Conservation (phyloP, 139 green algal species). For the Coelastrella sp. region DNA sequence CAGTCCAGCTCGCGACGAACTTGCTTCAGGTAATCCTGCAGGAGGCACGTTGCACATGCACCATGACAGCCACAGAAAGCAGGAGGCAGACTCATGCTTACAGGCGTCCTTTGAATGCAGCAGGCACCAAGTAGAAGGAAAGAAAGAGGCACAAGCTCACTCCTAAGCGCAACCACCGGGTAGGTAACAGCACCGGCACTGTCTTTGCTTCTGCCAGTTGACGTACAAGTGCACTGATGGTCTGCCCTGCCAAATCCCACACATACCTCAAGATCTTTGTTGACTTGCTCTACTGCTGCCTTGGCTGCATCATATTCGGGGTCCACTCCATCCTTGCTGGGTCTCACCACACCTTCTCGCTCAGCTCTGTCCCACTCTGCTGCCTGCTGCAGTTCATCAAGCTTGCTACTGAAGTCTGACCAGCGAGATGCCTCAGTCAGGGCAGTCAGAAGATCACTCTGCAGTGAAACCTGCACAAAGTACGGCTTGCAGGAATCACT, state of each 20-base stretch:
- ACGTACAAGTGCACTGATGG: not conserved
- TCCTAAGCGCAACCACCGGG: no score
- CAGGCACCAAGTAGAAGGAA: no score
- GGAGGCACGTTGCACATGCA: no score
- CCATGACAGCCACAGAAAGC: no score
- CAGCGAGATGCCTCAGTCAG: slow-evolving; percentile 21
- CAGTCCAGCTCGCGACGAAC: slow-evolving; percentile 43
- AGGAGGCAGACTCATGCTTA: not conserved
- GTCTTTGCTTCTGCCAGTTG: no score
- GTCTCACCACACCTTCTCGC: slow-evolving; percentile 77
- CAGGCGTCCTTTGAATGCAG: no score
- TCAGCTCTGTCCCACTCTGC: slow-evolving; percentile 90
- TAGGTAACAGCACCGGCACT: no score
- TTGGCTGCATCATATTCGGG: slow-evolving; percentile 78
- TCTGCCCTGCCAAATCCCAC: not conserved
- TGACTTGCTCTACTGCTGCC: slow-evolving; percentile 53
- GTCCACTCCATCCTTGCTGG: slow-evolving; percentile 74
- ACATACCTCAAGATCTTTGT: slow-evolving; percentile 68
- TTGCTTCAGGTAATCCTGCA: slow-evolving; percentile 59
- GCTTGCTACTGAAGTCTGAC: slow-evolving; percentile 14
- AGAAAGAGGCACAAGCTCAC: no score
- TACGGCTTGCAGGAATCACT: no score
- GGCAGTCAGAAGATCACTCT: slow-evolving; percentile 36
- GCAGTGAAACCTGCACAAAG: slow-evolving; percentile 3
- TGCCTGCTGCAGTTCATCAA: slow-evolving; percentile 42